phyloP scores from a whole-genome alignment of 768 basidiomycete species.

The Hericium coralloides region DNA sequence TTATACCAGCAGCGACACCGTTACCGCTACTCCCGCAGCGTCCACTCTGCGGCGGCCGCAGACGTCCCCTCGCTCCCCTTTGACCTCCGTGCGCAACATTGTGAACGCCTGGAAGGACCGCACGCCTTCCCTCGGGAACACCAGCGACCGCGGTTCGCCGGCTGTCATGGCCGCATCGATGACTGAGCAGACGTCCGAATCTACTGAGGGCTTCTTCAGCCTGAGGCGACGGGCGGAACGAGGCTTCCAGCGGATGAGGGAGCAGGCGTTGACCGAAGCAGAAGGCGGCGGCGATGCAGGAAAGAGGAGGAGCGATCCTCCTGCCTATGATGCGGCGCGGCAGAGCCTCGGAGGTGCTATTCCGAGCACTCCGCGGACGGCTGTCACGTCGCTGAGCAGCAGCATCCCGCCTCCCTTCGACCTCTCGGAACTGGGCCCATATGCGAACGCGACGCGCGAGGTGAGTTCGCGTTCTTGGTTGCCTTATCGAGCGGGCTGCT shows the following conservation, averaged over 20 bases:
- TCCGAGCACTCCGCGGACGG: constrained; percentile 20
- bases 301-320: constrained; percentile 6
- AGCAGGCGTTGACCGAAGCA: constrained; percentile 4
- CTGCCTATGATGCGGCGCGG: constrained; percentile 1
- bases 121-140: constrained; percentile 33
- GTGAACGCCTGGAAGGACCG: constrained; percentile 77
- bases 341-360: constrained; percentile 2
- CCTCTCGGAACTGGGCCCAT: constrained; percentile 35
- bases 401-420: constrained; percentile 38
- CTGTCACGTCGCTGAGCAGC: constrained; percentile 16
- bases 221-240: constrained; percentile 35
- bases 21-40: constrained; percentile 29
- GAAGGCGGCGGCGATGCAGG: background rate
- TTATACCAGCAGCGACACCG: constrained; percentile 27
- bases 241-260: constrained; percentile 21
- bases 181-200: constrained; percentile 1
- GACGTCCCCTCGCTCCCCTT: constrained; percentile 56
- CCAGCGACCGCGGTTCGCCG: constrained; percentile 7
- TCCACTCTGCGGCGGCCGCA: constrained; percentile 55
- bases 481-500: constrained; percentile 1
- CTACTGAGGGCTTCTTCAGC: constrained; percentile 41
- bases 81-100: constrained; percentile 69
- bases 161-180: background rate
- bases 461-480: constrained; percentile 22
- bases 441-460: constrained; percentile 33